Conservation (phyloP, 495 filamentous ascomycete genomes). For the Beverwykella pulmonaria region DNA sequence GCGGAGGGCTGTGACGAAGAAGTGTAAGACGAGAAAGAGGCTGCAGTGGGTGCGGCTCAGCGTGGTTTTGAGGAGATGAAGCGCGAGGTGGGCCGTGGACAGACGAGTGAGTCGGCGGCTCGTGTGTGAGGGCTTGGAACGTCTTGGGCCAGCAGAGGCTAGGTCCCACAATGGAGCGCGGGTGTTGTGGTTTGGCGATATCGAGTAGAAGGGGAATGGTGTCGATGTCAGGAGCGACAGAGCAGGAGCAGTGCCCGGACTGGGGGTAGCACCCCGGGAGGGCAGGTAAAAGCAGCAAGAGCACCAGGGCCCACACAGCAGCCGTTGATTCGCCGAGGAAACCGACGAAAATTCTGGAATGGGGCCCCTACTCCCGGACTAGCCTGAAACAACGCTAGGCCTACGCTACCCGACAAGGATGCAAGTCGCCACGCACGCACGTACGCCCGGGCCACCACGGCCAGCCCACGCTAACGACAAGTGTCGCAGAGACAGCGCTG, state of each 20-base stretch:
- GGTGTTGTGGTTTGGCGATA: conserved; percentile 19
- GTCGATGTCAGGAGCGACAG: conserved; percentile 17
- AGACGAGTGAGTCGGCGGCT: conserved; percentile 12
- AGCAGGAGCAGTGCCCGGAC: background rate
- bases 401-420: too few relatives aligned
- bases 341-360: background rate
- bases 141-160: conserved; percentile 17
- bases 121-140: background rate
- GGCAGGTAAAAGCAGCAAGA: conserved; percentile 9
- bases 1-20: conserved; percentile 12
- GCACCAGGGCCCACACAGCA: background rate
- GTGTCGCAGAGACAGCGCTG: background rate
- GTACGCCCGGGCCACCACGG: too few relatives aligned
- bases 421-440: too few relatives aligned
- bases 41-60: conserved; percentile 26
- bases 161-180: conserved; percentile 24
- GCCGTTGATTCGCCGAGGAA: background rate
- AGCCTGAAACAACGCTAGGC: too few relatives aligned
- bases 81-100: background rate
- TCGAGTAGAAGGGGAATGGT: conserved; percentile 9
- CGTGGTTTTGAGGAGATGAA: conserved; percentile 29
- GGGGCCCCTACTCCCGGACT: background rate
- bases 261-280: background rate
- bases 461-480: background rate
- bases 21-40: conserved; percentile 8